Evolutionary conservation across 768 basidiomycete species (phyloP).

Genomic region (Asterophora parasitica): DNA sequence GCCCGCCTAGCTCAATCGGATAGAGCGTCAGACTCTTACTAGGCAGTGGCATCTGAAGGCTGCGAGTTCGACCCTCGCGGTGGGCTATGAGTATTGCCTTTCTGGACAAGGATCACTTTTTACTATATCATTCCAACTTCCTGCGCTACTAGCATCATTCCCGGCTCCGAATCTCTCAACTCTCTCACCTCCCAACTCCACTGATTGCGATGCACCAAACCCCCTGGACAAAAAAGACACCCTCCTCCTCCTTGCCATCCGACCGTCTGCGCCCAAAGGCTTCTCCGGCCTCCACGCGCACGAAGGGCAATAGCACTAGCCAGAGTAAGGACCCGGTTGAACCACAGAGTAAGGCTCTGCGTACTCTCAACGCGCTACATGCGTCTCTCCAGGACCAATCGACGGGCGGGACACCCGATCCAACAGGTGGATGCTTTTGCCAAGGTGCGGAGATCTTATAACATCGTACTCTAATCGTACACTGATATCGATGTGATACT

Average conservation of each 20-base stretch:
- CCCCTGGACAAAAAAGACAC: constrained; percentile 36
- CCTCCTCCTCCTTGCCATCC: constrained; percentile 44
- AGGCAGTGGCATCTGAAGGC: not conserved
- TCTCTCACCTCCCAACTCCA: not conserved
- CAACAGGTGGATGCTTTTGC: constrained; percentile 67
- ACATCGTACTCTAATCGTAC: not conserved
- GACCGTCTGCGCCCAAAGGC: constrained; percentile 43
- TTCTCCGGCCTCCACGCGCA: constrained; percentile 18
- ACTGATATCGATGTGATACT: not conserved
- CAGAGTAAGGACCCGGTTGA: constrained; percentile 21
- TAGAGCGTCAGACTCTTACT: constrained; percentile 54
- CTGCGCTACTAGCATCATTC: not conserved
- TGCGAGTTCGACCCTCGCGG: constrained; percentile 9
- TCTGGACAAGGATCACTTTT: no score
- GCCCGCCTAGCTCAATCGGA: constrained; percentile 65
- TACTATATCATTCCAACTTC: no score
- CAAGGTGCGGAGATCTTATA: constrained; percentile 39
- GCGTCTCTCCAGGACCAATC: constrained; percentile 30
- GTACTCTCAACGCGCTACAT: constrained; percentile 42
- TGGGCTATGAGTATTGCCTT: not conserved
- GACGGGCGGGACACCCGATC: constrained; percentile 35
- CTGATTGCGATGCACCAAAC: constrained; percentile 43
- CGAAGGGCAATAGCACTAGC: constrained; percentile 28
- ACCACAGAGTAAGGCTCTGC: constrained; percentile 47
- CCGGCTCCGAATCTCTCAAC: not conserved